phyloP scores from a whole-genome alignment of 306 rosid species.

The Citrullus mucosospermus region DNA sequence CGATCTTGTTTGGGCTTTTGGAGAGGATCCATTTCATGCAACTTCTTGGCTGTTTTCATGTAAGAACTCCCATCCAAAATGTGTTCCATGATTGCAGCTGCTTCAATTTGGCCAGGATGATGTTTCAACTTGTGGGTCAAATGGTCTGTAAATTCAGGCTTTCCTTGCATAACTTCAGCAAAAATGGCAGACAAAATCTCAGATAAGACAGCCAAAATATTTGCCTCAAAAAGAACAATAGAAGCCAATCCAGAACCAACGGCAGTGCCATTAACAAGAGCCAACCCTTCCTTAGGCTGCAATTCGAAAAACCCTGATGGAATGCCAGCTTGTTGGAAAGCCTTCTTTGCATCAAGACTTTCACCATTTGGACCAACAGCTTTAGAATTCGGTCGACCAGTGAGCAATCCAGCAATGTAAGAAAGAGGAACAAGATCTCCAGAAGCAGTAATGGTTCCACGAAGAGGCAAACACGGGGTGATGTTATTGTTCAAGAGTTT shows the following conservation, averaged over 20 bases:
- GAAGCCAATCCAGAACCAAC: slow-evolving; percentile 1
- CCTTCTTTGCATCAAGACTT: slow-evolving; percentile 37
- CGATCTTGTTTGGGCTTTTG: slow-evolving; percentile 85
- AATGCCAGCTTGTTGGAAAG: slow-evolving; percentile 40
- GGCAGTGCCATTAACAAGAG: slow-evolving; percentile 8
- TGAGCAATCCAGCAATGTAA: slow-evolving; percentile 51
- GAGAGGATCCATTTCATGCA: slow-evolving; percentile 66
- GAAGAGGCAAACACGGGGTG: slow-evolving; percentile 33
- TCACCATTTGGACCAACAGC: slow-evolving; percentile 1
- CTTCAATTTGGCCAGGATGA: slow-evolving; percentile 91
- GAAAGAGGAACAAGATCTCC: slow-evolving; percentile 76
- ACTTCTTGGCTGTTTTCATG: slow-evolving; percentile 48
- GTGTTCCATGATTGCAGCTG: slow-evolving; percentile 93
- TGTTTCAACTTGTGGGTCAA: slow-evolving; percentile 56
- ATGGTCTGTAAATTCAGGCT: not conserved
- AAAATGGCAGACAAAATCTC: slow-evolving; percentile 11
- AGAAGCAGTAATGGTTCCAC: not conserved
- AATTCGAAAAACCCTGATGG: slow-evolving; percentile 60
- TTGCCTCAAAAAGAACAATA: not conserved
- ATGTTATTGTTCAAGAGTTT: slow-evolving; percentile 57
- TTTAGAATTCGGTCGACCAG: not conserved
- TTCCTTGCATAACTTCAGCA: slow-evolving; percentile 56
- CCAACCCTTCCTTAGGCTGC: slow-evolving; percentile 88
- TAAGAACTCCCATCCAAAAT: slow-evolving; percentile 78
- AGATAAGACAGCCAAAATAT: not conserved